These are phyloP conservation scores for Melampsora americana DNA, from an alignment of 1,284 basidiomycete species.

Conservation along the genomic window DNA sequence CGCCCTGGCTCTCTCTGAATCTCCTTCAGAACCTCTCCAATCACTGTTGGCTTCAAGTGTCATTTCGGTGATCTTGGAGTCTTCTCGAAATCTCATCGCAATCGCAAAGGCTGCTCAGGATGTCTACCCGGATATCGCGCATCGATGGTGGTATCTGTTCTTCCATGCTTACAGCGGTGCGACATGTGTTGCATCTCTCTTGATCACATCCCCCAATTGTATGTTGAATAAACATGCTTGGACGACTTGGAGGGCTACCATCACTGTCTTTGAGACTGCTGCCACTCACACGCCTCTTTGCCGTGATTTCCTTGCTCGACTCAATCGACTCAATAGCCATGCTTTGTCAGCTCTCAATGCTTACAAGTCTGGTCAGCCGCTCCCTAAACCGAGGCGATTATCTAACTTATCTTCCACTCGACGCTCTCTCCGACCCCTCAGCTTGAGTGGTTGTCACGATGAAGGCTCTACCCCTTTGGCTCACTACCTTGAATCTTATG, in stretches of 20 bases:
- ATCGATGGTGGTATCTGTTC: constrained; percentile 49
- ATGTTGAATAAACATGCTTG: constrained; percentile 47
- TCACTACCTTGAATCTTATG: constrained; percentile 25
- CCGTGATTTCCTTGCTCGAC: constrained; percentile 46
- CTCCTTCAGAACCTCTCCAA: constrained; percentile 46
- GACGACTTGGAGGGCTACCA: constrained; percentile 46
- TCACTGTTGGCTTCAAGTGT: constrained; percentile 47
- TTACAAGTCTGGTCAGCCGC: neutral
- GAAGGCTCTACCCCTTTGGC: constrained; percentile 28
- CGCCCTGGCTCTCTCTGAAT: constrained; percentile 45
- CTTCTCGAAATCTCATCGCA: constrained; percentile 47
- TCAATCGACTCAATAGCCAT: constrained; percentile 46
- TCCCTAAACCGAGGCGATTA: constrained; percentile 1
- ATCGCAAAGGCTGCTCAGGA: constrained; percentile 46
- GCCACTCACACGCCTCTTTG: constrained; percentile 46
- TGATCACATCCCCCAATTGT: constrained; percentile 47
- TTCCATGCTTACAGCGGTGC: constrained; percentile 48
- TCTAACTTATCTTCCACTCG: constrained; percentile 13
- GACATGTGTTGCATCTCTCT: constrained; percentile 46
- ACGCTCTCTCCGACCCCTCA: constrained; percentile 9
- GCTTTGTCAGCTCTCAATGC: constrained; percentile 44
- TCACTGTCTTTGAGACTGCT: constrained; percentile 46
- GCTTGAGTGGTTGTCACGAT: constrained; percentile 8
- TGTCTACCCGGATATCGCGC: constrained; percentile 45
- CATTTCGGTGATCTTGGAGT: constrained; percentile 46